Conservation (phyloP, 2,329 filamentous ascomycete genomes). For the Cadophora sp. region DNA sequence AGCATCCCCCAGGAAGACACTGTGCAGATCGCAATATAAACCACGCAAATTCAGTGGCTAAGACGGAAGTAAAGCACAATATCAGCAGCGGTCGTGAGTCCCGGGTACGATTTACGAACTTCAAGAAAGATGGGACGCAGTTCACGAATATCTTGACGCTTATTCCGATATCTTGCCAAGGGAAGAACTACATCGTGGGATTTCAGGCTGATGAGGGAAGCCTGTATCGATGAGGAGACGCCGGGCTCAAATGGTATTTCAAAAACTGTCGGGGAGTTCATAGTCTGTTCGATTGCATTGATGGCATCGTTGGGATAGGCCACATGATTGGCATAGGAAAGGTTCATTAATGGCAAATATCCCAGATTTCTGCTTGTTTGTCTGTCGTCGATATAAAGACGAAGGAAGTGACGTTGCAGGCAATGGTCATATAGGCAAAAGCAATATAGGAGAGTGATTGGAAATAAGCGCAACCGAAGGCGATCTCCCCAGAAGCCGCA, state of each 20-base stretch:
- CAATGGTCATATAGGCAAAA: background rate
- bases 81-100: slow-evolving; percentile 76
- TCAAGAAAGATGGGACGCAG: slow-evolving; percentile 87
- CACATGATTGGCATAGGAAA: background rate
- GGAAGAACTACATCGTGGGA: slow-evolving; percentile 36
- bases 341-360: background rate
- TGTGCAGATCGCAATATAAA: slow-evolving; percentile 79
- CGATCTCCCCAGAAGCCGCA: background rate
- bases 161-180: slow-evolving; percentile 86
- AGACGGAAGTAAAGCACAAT: slow-evolving; percentile 81
- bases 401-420: background rate
- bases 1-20: slow-evolving; percentile 79
- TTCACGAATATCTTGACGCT: slow-evolving; percentile 94
- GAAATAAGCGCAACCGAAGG: slow-evolving; percentile 10
- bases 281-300: background rate
- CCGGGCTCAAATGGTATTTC: background rate
- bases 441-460: background rate
- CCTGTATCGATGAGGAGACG: background rate
- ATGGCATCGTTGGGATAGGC: background rate
- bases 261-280: background rate
- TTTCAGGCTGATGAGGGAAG: slow-evolving; percentile 34
- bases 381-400: background rate
- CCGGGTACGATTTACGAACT: slow-evolving; percentile 92
- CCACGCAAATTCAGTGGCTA: slow-evolving; percentile 84
- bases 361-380: background rate